A percentile compares a stretch with the other conserved stretches of the same genome.
Conservation (phyloP, 2,329 filamentous ascomycete species). For the Raffaelea ambrosiae region DNA sequence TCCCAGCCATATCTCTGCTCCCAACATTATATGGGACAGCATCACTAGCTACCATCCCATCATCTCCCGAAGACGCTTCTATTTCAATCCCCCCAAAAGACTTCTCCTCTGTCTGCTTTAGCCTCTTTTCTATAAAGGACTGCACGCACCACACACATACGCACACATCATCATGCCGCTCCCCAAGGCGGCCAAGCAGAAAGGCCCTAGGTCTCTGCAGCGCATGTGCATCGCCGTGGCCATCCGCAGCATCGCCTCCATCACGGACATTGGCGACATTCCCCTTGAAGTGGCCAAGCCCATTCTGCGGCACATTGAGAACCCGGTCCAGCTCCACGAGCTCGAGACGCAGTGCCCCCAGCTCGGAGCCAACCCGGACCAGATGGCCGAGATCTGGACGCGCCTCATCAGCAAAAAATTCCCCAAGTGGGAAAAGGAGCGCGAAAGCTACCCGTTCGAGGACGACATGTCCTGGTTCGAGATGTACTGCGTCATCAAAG, state of each 20-base stretch:
- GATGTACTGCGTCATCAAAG: slow-evolving; percentile 55
- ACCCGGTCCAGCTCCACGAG: slow-evolving; percentile 62
- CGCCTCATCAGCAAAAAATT: slow-evolving; percentile 73
- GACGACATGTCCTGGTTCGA: slow-evolving; percentile 65
- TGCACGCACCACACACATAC: too few species aligned
- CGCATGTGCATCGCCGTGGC: slow-evolving; percentile 42
- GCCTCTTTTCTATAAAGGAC: too few species aligned
- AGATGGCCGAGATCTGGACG: slow-evolving; percentile 67
- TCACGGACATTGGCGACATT: slow-evolving; percentile 65
- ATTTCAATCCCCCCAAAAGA: too few species aligned
- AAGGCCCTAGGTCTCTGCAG: slow-evolving; percentile 31
- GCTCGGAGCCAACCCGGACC: slow-evolving; percentile 56
- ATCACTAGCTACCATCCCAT: too few species aligned
- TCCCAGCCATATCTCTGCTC: too few species aligned
- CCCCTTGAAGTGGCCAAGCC: slow-evolving; percentile 57
- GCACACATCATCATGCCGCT: too few species aligned
- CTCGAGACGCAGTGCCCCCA: slow-evolving; percentile 74
- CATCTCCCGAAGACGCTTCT: too few species aligned
- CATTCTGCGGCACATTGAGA: slow-evolving; percentile 64
- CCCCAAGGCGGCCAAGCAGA: neutral
- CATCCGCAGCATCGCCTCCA: slow-evolving; percentile 42
- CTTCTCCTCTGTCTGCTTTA: too few species aligned
- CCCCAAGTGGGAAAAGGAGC: slow-evolving; percentile 53
- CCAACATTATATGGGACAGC: too few species aligned
- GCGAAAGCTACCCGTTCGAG: slow-evolving; percentile 56